Percentiles rank a stretch among this genome's conserved stretches.
Conservation (phyloP, 768 basidiomycete species). For the Baorangia bicolor region DNA sequence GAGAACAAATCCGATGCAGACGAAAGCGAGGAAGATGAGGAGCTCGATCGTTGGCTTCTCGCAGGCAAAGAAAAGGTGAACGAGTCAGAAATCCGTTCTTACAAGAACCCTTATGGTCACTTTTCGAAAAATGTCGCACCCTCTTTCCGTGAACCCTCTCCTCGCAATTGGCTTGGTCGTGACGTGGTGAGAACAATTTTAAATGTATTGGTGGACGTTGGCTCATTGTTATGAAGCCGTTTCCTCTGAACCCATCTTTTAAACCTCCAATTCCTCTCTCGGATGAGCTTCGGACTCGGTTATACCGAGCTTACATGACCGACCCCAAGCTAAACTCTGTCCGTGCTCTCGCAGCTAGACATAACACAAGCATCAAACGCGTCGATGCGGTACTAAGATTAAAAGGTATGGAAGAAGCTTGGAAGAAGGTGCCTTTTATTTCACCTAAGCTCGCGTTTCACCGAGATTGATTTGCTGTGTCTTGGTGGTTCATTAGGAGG, state of each 20-base stretch:
- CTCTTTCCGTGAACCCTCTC: slow-evolving; percentile 31
- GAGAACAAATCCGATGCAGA: slow-evolving; percentile 1
- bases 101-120: slow-evolving; percentile 17
- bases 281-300: slow-evolving; percentile 49
- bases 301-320: slow-evolving; percentile 62
- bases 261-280: slow-evolving; percentile 77
- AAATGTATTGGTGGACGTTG: background rate
- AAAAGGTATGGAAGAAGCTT: slow-evolving; percentile 72
- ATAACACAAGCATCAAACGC: slow-evolving; percentile 72
- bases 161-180: slow-evolving; percentile 63
- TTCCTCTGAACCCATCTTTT: slow-evolving; percentile 83
- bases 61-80: slow-evolving; percentile 14
- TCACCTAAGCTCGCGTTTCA: slow-evolving; percentile 2
- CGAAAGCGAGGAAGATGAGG: slow-evolving; percentile 12
- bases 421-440: slow-evolving; percentile 61
- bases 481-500: slow-evolving; percentile 35
- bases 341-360: slow-evolving; percentile 57
- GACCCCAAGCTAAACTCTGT: slow-evolving; percentile 56
- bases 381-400: slow-evolving; percentile 81
- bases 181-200: slow-evolving; percentile 46
- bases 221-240: slow-evolving; percentile 53
- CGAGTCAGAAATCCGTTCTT: slow-evolving; percentile 15
- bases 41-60: slow-evolving; percentile 17
- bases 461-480: slow-evolving; percentile 4
- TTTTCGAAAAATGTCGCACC: slow-evolving; percentile 22